phyloP scores from a whole-genome alignment of 768 basidiomycete species.

The Boletus fagicola region DNA sequence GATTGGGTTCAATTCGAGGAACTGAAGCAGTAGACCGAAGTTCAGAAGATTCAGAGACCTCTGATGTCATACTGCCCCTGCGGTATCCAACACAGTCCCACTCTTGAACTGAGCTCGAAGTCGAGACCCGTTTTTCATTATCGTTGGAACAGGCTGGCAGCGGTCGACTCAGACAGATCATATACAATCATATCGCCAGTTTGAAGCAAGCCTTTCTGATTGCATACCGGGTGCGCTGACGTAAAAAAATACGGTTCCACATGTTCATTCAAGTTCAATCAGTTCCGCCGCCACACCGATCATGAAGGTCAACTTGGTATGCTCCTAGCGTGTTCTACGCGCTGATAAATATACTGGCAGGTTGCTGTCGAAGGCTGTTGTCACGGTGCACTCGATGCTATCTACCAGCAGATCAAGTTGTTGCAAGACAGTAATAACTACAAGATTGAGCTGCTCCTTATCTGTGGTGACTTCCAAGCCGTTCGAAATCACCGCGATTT shows the following conservation, averaged over 20 bases:
- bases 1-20: no score
- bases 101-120: no score
- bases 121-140: no score
- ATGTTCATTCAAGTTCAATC: no score
- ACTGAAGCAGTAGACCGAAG: no score
- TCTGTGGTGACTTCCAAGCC: conserved; percentile 97
- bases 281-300: neutral
- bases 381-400: conserved; percentile 88
- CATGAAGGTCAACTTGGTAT: conserved; percentile 25
- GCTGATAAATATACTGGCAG: conserved; percentile 36
- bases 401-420: conserved; percentile 66
- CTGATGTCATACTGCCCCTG: no score
- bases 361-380: conserved; percentile 94
- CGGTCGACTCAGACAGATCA: neutral
- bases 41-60: no score
- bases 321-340: neutral
- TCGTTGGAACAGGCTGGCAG: neutral
- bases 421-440: conserved; percentile 63
- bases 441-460: conserved; percentile 80
- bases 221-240: neutral
- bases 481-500: conserved; percentile 83
- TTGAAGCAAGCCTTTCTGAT: no score
- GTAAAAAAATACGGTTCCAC: neutral
- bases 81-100: no score
- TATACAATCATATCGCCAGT: neutral